Conservation (phyloP, 2,329 filamentous ascomycete species). For the Dothistroma septosporum region DNA sequence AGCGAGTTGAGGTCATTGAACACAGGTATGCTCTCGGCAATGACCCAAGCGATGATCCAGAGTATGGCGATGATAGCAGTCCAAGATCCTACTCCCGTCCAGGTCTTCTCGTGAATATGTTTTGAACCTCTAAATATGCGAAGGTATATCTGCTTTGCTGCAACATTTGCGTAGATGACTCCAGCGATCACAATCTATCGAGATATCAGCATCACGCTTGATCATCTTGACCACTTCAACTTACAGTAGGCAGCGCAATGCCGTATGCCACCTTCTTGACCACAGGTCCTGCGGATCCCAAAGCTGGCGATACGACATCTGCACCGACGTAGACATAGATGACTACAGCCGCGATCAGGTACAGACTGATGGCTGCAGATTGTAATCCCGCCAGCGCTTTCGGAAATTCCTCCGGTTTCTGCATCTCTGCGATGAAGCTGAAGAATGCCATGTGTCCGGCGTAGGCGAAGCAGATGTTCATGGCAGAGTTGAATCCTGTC, state of each 20-base stretch:
- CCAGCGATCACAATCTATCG: conserved; percentile 60
- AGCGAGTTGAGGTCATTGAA: conserved; percentile 64
- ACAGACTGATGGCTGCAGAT: conserved; percentile 56
- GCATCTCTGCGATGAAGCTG: conserved; percentile 60
- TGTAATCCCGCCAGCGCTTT: conserved; percentile 62
- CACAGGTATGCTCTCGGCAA: conserved; percentile 66
- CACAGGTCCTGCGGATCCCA: conserved; percentile 55
- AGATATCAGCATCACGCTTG: background rate
- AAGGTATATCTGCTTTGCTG: conserved; percentile 62
- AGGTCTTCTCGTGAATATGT: conserved; percentile 34
- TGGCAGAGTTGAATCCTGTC: conserved; percentile 56
- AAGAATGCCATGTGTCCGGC: conserved; percentile 63
- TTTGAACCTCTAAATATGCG: conserved; percentile 58
- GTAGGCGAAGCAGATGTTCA: conserved; percentile 67
- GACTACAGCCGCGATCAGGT: conserved; percentile 61
- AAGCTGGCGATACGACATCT: conserved; percentile 60
- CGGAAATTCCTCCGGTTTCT: conserved; percentile 56
- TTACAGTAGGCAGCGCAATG: conserved; percentile 59
- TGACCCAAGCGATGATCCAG: conserved; percentile 62
- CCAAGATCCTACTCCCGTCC: conserved; percentile 53
- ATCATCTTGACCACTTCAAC: background rate
- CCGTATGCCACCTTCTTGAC: conserved; percentile 63
- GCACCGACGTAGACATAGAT: conserved; percentile 63
- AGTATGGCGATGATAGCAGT: conserved; percentile 51
- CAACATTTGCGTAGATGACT: conserved; percentile 64